Evolutionary conservation across 805 yeast genomes (phyloP), one percentile per base, ranked within the genome.

Genomic region (Wickerhamomyces sydowiorum): DNA sequence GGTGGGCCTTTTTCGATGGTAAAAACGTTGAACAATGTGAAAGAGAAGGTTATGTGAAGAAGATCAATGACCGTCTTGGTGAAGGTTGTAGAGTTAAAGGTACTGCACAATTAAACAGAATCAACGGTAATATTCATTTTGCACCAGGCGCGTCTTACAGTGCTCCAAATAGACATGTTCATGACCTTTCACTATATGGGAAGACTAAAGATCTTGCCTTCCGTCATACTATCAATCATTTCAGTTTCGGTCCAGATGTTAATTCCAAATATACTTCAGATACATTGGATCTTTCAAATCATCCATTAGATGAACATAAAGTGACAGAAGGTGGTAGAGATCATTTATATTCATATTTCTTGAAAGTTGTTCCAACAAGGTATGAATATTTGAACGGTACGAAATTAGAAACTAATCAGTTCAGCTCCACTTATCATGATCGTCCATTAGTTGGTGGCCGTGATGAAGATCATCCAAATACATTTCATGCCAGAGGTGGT

Each of bases 1-100:
- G n/a, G n/a, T 93, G 98, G 98, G 90, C 84, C 3, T 91, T 93
- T 63, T 84, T 68, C 53, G 98, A 91, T 60, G 98, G 98, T 44
- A 69, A 75, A 42, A 80, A 86, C 45, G 79, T 93, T 45, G 87
- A 80, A 48, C 98, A 91, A 64, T 91, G 99, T 73, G 96, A 87
- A 59, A 69, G 67, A 13, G 96, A 88, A 61, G 93, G 96, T 7
- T 89, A 86, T 60, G 95, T 87, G 22, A 56, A 67, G n/a, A 69
- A 66, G 34, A 62, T 90, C 40, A 71, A 68, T 39, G 73, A 70
- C 14, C 73, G 82, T 53, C 65, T 86, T 40, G 58, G 70, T 43
- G 96, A 91, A 65, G 99, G 99, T 22, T 93, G 99, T 64, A 75
- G 95, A 49, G 72, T 93, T 32, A 73, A 75, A 48, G 99, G 99